Evolutionary conservation across 192 early-diverging fungal genomes (phyloP).

Genomic region (Backusella circina): DNA sequence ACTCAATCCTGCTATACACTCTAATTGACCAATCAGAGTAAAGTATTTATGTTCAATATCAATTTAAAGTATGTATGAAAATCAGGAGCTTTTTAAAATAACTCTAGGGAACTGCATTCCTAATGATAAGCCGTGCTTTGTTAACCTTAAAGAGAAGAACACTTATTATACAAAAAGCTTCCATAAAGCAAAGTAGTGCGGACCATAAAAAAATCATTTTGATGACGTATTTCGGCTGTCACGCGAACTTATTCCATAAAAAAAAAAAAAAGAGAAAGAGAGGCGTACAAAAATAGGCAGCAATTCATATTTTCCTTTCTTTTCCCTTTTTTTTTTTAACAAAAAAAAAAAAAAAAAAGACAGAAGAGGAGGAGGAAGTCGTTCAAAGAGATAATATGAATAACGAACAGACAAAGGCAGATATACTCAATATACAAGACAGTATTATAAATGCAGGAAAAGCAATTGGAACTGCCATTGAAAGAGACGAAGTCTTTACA

Average conservation of each 20-base stretch:
- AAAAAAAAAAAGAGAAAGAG: background rate
- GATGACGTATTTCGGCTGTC: background rate
- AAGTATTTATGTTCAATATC: background rate
- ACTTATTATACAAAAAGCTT: too few species aligned
- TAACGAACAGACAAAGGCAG: background rate
- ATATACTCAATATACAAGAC: background rate
- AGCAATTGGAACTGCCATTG: background rate
- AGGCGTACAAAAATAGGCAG: background rate
- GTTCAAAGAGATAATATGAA: background rate
- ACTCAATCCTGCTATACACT: background rate
- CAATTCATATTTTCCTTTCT: background rate
- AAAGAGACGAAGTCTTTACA: background rate
- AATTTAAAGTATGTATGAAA: background rate
- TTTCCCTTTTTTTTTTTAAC: background rate
- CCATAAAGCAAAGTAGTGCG: too few species aligned
- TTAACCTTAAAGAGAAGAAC: too few species aligned
- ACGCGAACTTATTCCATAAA: background rate
- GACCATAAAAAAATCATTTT: background rate
- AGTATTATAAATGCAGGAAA: conserved; percentile 6
- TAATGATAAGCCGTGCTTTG: background rate
- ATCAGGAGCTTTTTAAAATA: background rate
- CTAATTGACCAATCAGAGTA: background rate
- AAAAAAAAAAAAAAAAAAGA: background rate
- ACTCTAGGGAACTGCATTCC: background rate
- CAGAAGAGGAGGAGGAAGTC: background rate